These are phyloP conservation scores for Pichia ethanolica DNA, from an alignment of 805 yeast species.

Conservation along the genomic window DNA sequence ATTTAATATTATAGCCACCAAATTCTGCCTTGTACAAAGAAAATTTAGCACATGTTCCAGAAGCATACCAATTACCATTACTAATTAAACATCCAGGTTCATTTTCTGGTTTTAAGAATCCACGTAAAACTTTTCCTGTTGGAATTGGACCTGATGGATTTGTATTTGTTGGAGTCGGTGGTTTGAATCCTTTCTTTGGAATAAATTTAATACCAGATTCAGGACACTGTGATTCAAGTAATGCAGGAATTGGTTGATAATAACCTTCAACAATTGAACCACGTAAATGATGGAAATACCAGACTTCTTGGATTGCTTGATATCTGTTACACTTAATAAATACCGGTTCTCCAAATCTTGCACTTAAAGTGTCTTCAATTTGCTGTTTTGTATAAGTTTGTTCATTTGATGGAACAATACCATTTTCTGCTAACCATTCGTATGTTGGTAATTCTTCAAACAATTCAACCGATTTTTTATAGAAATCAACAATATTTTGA, in stretches of 20 bases:
- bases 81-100: slow-evolving; percentile 74
- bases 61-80: slow-evolving; percentile 76
- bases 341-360: slow-evolving; percentile 48
- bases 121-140: slow-evolving; percentile 31
- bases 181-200: slow-evolving; percentile 44
- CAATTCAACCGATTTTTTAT: slow-evolving; percentile 48
- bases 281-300: slow-evolving; percentile 72
- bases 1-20: slow-evolving; percentile 65
- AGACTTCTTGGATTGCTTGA: slow-evolving; percentile 51
- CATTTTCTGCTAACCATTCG: slow-evolving; percentile 55
- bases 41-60: slow-evolving; percentile 83
- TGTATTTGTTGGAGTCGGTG: slow-evolving; percentile 26
- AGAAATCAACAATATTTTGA: slow-evolving; percentile 62
- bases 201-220: slow-evolving; percentile 57
- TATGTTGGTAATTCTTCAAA: slow-evolving; percentile 59
- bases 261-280: slow-evolving; percentile 67
- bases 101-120: slow-evolving; percentile 42
- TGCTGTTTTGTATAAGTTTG: slow-evolving; percentile 51
- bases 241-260: slow-evolving; percentile 55
- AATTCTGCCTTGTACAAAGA: slow-evolving; percentile 47
- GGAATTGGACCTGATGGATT: slow-evolving; percentile 19
- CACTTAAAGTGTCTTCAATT: slow-evolving; percentile 44
- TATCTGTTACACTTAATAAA: slow-evolving; percentile 52
- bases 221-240: slow-evolving; percentile 58
- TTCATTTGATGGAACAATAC: slow-evolving; percentile 58